Percentiles rank a stretch among this genome's conserved stretches.
Conservation (phyloP, 495 filamentous ascomycete genomes). For the Usnea hakonensis region DNA sequence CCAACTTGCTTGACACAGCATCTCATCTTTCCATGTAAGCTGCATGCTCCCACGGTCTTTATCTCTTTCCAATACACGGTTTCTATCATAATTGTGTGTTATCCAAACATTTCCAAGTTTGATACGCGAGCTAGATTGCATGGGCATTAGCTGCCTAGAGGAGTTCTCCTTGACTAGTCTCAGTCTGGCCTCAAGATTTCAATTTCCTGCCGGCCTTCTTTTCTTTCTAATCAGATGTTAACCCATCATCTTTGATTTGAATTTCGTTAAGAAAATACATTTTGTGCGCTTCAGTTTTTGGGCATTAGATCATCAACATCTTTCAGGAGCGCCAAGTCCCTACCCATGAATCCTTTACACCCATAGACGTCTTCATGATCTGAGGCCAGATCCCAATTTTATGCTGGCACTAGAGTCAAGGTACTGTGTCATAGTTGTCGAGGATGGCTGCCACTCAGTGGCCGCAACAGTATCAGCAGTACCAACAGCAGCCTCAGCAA, state of each 20-base stretch:
- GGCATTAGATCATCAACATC: neutral
- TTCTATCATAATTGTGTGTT: neutral
- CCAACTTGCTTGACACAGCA: neutral
- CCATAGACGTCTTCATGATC: neutral
- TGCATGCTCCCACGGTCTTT: neutral
- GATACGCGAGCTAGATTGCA: neutral
- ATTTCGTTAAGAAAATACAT: neutral
- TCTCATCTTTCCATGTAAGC: neutral
- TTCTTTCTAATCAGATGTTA: neutral
- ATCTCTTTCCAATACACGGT: neutral
- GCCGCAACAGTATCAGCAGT: slow-evolving; percentile 19
- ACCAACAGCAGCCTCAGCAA: slow-evolving; percentile 13
- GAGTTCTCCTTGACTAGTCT: neutral
- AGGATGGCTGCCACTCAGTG: slow-evolving; percentile 7
- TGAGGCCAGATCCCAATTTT: neutral
- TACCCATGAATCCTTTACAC: neutral
- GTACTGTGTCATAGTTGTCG: neutral
- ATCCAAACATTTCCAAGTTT: neutral
- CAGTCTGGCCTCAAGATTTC: neutral
- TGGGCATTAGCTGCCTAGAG: neutral
- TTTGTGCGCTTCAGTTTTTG: too few species aligned
- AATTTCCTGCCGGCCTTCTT: neutral
- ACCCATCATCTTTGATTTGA: neutral
- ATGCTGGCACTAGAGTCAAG: neutral
- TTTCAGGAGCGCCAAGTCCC: neutral